Percentiles rank a stretch among this genome's conserved stretches.
These are phyloP conservation scores for Sordariomycetes sp. DNA, from an alignment of 2,329 filamentous ascomycete genomes.

Conservation along the genomic window DNA sequence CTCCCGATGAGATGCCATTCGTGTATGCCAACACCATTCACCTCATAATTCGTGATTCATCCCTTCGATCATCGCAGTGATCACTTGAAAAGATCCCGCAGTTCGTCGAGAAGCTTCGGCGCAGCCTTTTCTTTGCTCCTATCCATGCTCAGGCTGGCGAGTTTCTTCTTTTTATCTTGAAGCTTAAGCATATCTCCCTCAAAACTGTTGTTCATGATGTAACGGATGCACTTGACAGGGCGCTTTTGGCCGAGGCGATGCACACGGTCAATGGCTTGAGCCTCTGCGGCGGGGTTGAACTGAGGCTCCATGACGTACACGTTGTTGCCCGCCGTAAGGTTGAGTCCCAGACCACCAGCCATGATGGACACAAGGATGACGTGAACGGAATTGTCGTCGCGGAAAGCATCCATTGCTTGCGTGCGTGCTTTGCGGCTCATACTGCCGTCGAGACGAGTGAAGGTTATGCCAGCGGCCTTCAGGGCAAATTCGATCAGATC, in stretches of 20 bases:
- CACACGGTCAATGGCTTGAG: constrained; percentile 88
- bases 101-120: constrained; percentile 40
- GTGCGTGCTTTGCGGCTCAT: constrained; percentile 72
- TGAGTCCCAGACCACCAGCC: constrained; percentile 85
- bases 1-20: too few relatives aligned
- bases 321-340: constrained; percentile 74
- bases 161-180: constrained; percentile 84
- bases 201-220: constrained; percentile 83
- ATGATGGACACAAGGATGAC: constrained; percentile 89
- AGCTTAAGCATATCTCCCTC: constrained; percentile 89
- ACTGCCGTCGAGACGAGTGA: constrained; percentile 79
- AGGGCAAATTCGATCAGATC: constrained; percentile 85
- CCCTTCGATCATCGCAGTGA: constrained; percentile 1
- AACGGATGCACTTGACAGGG: constrained; percentile 78
- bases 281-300: constrained; percentile 91
- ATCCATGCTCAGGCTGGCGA: constrained; percentile 82
- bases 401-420: constrained; percentile 68
- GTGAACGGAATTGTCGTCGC: constrained; percentile 58
- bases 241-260: constrained; percentile 85
- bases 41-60: not conserved
- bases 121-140: constrained; percentile 47
- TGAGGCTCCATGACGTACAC: constrained; percentile 98
- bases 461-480: constrained; percentile 54
- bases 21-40: not conserved
- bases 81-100: constrained; percentile 50